These are phyloP conservation scores for Kluyveromyces aestuarii DNA, from an alignment of 805 yeast genomes.

Conservation along the genomic window DNA sequence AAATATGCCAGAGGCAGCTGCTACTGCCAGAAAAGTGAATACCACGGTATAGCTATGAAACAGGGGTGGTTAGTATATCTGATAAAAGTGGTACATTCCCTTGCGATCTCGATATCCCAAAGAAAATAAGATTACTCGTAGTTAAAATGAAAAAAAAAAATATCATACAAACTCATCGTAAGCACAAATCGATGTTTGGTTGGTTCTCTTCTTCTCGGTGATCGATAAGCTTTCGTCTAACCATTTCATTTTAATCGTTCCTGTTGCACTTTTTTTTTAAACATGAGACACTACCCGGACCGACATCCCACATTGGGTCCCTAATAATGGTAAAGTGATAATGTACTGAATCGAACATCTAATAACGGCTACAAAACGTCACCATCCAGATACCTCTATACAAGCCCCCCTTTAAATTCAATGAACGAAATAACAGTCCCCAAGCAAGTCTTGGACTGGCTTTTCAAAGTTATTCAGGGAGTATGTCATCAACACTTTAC, in stretches of 20 bases:
- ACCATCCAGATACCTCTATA: too few species aligned
- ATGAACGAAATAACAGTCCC: slow-evolving; percentile 19
- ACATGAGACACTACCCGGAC: not conserved
- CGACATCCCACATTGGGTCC: too few species aligned
- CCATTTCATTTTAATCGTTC: not conserved
- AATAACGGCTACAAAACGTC: too few species aligned
- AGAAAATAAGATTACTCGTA: too few species aligned
- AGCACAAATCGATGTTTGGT: not conserved
- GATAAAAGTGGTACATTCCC: not conserved
- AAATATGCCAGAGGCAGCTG: slow-evolving; percentile 50
- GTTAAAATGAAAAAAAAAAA: not conserved
- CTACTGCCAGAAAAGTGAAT: slow-evolving; percentile 50
- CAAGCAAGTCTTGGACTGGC: slow-evolving; percentile 45
- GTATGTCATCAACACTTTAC: slow-evolving; percentile 19
- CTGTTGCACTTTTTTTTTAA: not conserved
- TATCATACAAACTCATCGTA: slow-evolving; percentile 13
- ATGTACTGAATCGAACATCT: too few species aligned
- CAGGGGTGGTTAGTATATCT: not conserved
- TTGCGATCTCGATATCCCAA: not conserved
- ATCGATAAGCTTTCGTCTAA: not conserved
- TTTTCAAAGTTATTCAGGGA: slow-evolving; percentile 45
- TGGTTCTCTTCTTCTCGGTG: not conserved
- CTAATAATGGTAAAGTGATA: too few species aligned
- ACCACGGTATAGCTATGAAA: slow-evolving; percentile 57
- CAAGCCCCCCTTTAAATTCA: too few species aligned